These are phyloP conservation scores for Capsicum rhomboideum DNA, from an alignment of 257 asterid species.

Conservation along the genomic window DNA sequence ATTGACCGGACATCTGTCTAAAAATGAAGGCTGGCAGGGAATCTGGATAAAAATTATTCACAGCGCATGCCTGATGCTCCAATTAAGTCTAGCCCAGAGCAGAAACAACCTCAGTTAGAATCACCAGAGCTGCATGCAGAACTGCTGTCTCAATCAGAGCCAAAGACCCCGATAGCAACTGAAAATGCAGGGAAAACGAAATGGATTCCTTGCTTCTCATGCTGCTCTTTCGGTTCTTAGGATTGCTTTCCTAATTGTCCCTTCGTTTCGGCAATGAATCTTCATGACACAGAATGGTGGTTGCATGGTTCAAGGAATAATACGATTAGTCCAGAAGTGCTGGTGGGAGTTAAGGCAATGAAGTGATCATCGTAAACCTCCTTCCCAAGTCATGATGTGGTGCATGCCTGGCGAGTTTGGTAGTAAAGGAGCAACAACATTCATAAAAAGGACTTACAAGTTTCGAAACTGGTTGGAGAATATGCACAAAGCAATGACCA, in stretches of 20 bases:
- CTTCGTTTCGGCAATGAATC: neutral
- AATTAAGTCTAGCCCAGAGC: neutral
- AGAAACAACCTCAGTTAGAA: neutral
- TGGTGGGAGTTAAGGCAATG: neutral
- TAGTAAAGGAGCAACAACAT: neutral
- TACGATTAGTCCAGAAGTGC: neutral
- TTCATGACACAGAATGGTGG: neutral
- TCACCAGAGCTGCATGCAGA: neutral
- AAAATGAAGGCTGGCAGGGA: conserved; percentile 2
- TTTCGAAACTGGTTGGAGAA: neutral
- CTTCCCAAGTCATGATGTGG: neutral
- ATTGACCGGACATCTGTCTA: neutral
- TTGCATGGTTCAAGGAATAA: neutral
- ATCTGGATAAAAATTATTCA: neutral
- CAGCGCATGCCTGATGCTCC: neutral
- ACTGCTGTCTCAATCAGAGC: neutral
- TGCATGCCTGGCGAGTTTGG: neutral
- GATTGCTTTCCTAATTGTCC: neutral
- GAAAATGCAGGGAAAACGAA: neutral
- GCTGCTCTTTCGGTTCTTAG: neutral
- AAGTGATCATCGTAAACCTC: too few species aligned
- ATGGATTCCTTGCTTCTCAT: conserved; percentile 3
- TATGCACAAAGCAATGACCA: neutral
- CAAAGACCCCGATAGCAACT: neutral
- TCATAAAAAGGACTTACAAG: neutral